Evolutionary conservation across 2,329 filamentous ascomycete species (phyloP), one percentile per base, ranked within the genome.

Genomic region (Lithohypha guttulata): DNA sequence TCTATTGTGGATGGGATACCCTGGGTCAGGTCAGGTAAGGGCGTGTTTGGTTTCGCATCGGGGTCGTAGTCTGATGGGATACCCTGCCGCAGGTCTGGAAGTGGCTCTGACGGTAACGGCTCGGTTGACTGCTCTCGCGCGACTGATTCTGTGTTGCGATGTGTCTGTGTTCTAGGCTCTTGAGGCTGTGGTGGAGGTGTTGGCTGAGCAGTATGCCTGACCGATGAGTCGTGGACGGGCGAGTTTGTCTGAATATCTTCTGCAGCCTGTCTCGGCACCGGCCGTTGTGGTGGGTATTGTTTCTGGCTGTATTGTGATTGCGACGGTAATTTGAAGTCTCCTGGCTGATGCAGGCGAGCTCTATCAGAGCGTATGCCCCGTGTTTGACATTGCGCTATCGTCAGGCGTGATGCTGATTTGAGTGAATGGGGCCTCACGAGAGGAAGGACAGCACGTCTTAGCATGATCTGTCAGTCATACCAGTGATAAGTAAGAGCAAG

Each of bases 1-100:
- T 80, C 83, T 40, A 95, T 71, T 1, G 87, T 94, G 2, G 87
- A 94, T 0, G 89, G 89, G 46, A 96, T 93, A 48, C 89, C 89
- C 55, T 89, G 80, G n/a, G 85, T 91, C 30, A 96, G 70, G 57
- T 96, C 87, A 38, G 89, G 89, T 9, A 95, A 74, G 38, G 84
- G 79, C 53, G 79, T 72, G 5, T 39, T 4, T 11, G 26, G 17
- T 22, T 23, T 13, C 6, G 37, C 20, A 14, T 33, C 37, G 18
- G 28, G n/a, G 17, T 37, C 25, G 31, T 23, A 42, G 18, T 26
- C 25, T 5, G 39, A 94, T 0, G 89, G 89, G 46, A 96, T 93
- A 48, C 89, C 89, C 55, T 89, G 80, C 13, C 85, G 91, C 29
- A 96, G 70, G 57, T 96, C 87, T 39, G 89, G 89, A 7, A 95